These are phyloP conservation scores for Solanum commersonii DNA, from an alignment of 257 asterid species.

Conservation along the genomic window DNA sequence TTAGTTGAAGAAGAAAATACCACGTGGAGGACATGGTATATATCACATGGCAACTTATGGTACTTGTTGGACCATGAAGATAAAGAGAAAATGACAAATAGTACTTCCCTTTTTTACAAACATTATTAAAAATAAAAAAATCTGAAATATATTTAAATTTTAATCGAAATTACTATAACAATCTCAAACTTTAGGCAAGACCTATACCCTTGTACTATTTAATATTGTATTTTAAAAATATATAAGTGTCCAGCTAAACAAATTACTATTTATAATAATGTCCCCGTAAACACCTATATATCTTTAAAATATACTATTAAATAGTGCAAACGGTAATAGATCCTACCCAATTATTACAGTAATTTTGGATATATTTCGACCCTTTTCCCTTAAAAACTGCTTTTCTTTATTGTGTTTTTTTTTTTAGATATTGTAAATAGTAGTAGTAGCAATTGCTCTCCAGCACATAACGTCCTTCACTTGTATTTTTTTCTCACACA, in stretches of 20 bases:
- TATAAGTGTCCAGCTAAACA: no score
- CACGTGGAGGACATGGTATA: not conserved
- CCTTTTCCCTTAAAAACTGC: not conserved
- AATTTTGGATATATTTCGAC: no score
- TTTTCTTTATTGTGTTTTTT: not conserved
- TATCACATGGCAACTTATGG: not conserved
- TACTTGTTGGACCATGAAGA: constrained; percentile 3
- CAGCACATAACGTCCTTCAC: not conserved
- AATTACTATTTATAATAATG: no score
- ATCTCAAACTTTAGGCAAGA: rapidly evolving
- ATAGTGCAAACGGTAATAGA: no score
- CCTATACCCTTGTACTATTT: rapidly evolving
- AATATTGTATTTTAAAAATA: no score
- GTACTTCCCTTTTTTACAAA: not conserved
- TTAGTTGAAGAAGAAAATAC: not conserved
- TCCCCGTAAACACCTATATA: no score
- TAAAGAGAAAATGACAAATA: not conserved
- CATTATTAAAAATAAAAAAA: not conserved
- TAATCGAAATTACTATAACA: rapidly evolving
- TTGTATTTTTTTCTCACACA: not conserved
- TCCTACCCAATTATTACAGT: no score
- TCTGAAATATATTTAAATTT: no score
- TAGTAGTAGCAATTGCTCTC: not conserved
- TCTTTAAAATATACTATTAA: no score
- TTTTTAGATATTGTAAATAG: not conserved